These are phyloP conservation scores for Mycothermus thermophilus DNA, from an alignment of 495 filamentous ascomycete genomes.

Conservation along the genomic window DNA sequence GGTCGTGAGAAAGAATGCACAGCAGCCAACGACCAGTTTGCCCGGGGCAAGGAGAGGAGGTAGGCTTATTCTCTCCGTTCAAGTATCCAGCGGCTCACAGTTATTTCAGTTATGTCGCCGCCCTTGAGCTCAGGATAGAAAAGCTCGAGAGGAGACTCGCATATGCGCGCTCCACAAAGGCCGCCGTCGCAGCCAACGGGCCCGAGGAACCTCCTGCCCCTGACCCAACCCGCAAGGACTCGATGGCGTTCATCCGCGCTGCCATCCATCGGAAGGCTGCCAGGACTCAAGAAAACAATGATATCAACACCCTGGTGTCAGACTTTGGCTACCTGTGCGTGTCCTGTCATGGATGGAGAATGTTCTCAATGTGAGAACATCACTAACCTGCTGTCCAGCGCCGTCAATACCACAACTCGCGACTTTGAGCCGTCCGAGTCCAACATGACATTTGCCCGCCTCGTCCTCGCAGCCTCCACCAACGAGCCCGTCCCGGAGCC, in stretches of 20 bases:
- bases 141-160: constrained; percentile 61
- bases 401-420: constrained; percentile 79
- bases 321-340: constrained; percentile 67
- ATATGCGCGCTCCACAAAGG: constrained; percentile 45
- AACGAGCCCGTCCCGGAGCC: constrained; percentile 48
- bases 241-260: constrained; percentile 42
- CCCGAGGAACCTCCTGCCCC: constrained; percentile 26
- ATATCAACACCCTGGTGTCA: constrained; percentile 67
- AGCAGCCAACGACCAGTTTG: constrained; percentile 88
- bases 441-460: constrained; percentile 73
- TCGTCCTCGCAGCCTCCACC: constrained; percentile 60
- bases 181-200: constrained; percentile 37
- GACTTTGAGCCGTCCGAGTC: constrained; percentile 80
- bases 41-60: constrained; percentile 82
- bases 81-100: no score
- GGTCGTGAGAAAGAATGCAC: constrained; percentile 72
- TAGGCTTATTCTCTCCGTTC: constrained; percentile 17
- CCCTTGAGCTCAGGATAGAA: constrained; percentile 75
- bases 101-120: constrained; percentile 85
- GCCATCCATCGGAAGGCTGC: constrained; percentile 47
- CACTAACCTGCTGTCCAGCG: constrained; percentile 32
- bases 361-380: neutral
- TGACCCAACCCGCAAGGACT: constrained; percentile 40
- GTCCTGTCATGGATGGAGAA: neutral
- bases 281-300: constrained; percentile 49